These are phyloP conservation scores for Aciculosporium take DNA, from an alignment of 2,329 filamentous ascomycete genomes.

Conservation along the genomic window DNA sequence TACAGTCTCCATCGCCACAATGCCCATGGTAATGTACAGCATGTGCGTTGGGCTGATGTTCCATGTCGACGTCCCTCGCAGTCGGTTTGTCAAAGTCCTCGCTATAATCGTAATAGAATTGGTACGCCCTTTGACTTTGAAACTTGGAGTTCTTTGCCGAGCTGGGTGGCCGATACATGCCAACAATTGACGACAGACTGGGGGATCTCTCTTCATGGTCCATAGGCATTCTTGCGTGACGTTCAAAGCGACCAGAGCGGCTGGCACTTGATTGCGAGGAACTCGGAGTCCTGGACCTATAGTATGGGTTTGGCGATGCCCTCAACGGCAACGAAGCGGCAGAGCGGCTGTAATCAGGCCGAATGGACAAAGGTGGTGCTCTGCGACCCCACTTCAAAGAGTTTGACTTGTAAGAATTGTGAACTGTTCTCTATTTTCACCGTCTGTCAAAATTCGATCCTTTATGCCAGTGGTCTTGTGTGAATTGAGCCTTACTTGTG, in stretches of 20 bases:
- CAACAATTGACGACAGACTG: slow-evolving; percentile 35
- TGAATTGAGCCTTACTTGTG: slow-evolving; percentile 25
- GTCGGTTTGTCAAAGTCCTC: slow-evolving; percentile 31
- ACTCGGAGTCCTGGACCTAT: slow-evolving; percentile 22
- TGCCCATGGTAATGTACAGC: background rate
- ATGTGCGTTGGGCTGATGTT: slow-evolving; percentile 9
- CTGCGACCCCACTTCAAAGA: slow-evolving; percentile 22
- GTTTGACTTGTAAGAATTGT: slow-evolving; percentile 26
- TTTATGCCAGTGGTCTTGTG: background rate
- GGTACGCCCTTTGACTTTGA: slow-evolving; percentile 17
- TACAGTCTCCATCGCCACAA: background rate
- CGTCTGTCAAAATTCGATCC: slow-evolving; percentile 6
- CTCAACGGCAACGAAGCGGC: slow-evolving; percentile 23
- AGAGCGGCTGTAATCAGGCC: slow-evolving; percentile 26
- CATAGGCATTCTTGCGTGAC: slow-evolving; percentile 20
- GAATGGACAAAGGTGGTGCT: slow-evolving; percentile 24
- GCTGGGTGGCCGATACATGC: slow-evolving; percentile 27
- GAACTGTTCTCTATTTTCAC: slow-evolving; percentile 27
- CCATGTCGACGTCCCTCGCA: slow-evolving; percentile 8
- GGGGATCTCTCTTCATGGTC: slow-evolving; percentile 27
- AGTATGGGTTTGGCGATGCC: slow-evolving; percentile 14
- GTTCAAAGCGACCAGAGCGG: slow-evolving; percentile 16
- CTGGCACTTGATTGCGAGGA: slow-evolving; percentile 16
- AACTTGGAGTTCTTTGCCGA: slow-evolving; percentile 14
- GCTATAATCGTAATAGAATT: slow-evolving; percentile 39